Evolutionary conservation across 352 stramenopile species (phyloP), one percentile per base, ranked within the genome.

Genomic region (Pilasporangium apinafurcum): DNA sequence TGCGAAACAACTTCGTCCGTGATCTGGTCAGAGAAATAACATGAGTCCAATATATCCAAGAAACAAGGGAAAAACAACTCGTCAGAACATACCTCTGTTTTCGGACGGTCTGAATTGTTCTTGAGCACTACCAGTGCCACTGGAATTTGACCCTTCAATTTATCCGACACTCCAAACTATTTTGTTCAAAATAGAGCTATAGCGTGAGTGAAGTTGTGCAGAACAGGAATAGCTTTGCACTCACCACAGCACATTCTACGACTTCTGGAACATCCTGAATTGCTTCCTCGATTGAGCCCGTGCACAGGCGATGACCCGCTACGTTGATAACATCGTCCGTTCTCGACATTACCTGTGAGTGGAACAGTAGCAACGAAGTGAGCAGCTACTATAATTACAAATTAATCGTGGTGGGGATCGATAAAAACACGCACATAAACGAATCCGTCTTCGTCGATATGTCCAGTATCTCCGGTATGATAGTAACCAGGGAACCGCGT

Each of bases 321-420:
- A 88, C 78, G 42, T 95, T 95, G 41, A 96, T 95, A 21, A 94
- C 68, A 53, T 96, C 86, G 58, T 96, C 85, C 5, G 74, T 90
- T 51, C 87, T 61, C 8, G 71, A 81, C 81, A 95, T 95, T 22
- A 96, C 81, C 68, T 82, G 46, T 0, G 6, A 41, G 51, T 43
- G 24, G 27, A 22, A n/a, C n/a, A 20, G 14, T 5, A 18, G 20
- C n/a, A 29, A 21, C 14, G 3, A 8, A 22, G 1, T 34, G 44
- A 26, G 29, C 45, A 47, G 1, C 21, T 44, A 17, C 16, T 37
- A 28, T 26, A 18, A 12, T 18, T 44, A 35, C 22, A 16, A n/a
- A n/a, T 16, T 44, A 16, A 28, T 25, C 35, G 22, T 17, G 16
- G n/a, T n/a, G n/a, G n/a, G n/a, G n/a, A n/a, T n/a, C n/a, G n/a